A percentile compares a stretch with the other conserved stretches of the same genome.
phyloP scores from a whole-genome alignment of 306 rosid species.

The Hippophae gyantsensis region DNA sequence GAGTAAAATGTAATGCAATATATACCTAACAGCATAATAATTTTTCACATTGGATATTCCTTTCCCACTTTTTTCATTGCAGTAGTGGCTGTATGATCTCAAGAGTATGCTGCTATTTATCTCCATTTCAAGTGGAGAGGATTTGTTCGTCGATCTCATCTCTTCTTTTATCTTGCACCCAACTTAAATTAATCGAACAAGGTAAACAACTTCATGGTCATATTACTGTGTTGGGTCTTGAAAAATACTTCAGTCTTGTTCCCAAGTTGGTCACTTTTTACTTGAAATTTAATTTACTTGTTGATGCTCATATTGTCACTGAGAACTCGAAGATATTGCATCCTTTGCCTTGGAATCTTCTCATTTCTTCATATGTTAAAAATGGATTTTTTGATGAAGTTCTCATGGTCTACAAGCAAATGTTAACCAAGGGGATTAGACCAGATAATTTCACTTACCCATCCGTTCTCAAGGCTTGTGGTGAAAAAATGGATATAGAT shows the following conservation, averaged over 20 bases:
- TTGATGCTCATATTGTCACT: slow-evolving; percentile 41
- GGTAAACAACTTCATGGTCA: slow-evolving; percentile 75
- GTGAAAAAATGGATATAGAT: slow-evolving; percentile 44
- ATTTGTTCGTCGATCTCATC: slow-evolving; percentile 15
- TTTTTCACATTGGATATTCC: too few species aligned
- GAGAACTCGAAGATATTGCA: slow-evolving; percentile 39
- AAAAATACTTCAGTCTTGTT: slow-evolving; percentile 47
- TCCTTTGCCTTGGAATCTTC: slow-evolving; percentile 71
- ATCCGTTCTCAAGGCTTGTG: slow-evolving; percentile 77
- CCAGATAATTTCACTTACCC: slow-evolving; percentile 84
- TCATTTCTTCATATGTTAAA: slow-evolving; percentile 54
- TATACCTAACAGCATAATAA: too few species aligned
- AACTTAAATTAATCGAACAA: slow-evolving; percentile 29
- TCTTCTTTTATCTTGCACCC: slow-evolving; percentile 49
- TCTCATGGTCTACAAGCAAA: slow-evolving; percentile 47
- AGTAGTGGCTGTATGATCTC: too few species aligned
- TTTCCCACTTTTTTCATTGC: too few species aligned
- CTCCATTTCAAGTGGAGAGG: too few species aligned
- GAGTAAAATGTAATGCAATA: too few species aligned
- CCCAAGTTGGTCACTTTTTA: slow-evolving; percentile 57
- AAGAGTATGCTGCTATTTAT: too few species aligned
- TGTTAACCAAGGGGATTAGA: slow-evolving; percentile 42
- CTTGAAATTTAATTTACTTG: slow-evolving; percentile 31
- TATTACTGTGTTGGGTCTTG: slow-evolving; percentile 43
- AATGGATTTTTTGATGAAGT: slow-evolving; percentile 44